Evolutionary conservation across 441 rosid species (phyloP).

Genomic region (Pelargonium citronellum): DNA sequence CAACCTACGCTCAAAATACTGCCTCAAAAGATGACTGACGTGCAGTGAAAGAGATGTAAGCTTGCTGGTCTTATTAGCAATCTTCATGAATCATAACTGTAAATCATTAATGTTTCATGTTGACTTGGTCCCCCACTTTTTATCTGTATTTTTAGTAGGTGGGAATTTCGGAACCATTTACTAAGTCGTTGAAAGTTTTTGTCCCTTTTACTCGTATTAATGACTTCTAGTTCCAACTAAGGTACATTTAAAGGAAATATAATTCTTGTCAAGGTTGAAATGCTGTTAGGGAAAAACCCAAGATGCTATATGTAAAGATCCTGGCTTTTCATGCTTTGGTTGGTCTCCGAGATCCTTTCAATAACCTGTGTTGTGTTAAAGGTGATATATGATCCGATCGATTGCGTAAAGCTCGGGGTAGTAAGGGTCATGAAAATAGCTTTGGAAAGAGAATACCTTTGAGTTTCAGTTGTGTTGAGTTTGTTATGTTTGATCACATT

Average conservation of each 20-base stretch:
- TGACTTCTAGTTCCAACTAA: background rate
- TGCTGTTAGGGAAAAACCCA: background rate
- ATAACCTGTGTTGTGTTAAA: no score
- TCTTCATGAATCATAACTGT: background rate
- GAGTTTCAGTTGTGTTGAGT: background rate
- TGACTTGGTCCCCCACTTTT: background rate
- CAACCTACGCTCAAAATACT: slow-evolving; percentile 44
- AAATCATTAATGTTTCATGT: background rate
- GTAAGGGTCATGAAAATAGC: no score
- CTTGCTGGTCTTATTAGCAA: background rate
- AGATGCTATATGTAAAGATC: background rate
- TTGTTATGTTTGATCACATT: background rate
- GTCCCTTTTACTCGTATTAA: background rate
- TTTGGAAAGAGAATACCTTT: no score
- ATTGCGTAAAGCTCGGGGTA: no score
- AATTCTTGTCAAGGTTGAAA: background rate
- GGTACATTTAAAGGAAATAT: background rate
- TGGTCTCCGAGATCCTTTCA: no score
- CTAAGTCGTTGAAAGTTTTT: background rate
- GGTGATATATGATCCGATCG: no score
- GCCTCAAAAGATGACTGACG: slow-evolving; percentile 34
- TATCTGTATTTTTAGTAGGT: background rate
- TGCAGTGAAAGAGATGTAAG: background rate
- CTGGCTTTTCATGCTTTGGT: no score
- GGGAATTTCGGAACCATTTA: slow-evolving; percentile 4